Conservation (phyloP, 225 moss, liverwort and hornwort species). For the Sphagnum tenellum region DNA sequence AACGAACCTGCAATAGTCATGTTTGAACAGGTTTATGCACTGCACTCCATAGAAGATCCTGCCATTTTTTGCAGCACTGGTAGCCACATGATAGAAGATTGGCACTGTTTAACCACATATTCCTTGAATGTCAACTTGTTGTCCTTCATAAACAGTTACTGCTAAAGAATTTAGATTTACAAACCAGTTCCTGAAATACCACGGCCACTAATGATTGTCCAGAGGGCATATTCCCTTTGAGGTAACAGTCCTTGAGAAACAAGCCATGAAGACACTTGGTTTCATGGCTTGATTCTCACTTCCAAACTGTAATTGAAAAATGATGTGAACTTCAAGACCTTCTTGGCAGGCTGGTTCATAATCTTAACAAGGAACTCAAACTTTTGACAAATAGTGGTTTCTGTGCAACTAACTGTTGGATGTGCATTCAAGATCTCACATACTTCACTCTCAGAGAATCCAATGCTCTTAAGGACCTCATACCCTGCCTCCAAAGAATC, state of each 20-base stretch:
- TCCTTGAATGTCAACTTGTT: no score
- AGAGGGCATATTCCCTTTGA: conserved; percentile 33
- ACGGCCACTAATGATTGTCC: conserved; percentile 35
- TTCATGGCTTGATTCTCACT: conserved; percentile 36
- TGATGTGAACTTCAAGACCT: conserved; percentile 35
- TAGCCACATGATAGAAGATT: no score
- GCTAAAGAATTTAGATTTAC: conserved; percentile 31
- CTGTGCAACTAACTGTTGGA: conserved; percentile 33
- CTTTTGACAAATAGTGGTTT: conserved; percentile 26
- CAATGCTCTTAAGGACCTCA: conserved; percentile 22
- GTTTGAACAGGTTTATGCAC: no score
- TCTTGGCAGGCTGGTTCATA: conserved; percentile 38
- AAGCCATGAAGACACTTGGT: conserved; percentile 32
- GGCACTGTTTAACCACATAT: no score
- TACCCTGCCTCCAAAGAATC: conserved; percentile 30
- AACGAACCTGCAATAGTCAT: no score
- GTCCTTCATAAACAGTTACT: conserved; percentile 29
- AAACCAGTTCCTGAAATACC: conserved; percentile 27
- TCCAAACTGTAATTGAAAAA: conserved; percentile 43
- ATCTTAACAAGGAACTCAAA: conserved; percentile 32
- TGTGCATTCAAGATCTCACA: conserved; percentile 32
- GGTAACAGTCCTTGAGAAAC: conserved; percentile 28
- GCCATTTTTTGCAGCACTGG: no score
- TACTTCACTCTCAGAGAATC: conserved; percentile 26
- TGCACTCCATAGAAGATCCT: no score